These are phyloP conservation scores for Xylaria multiplex DNA, from an alignment of 2,329 filamentous ascomycete genomes.

Conservation along the genomic window DNA sequence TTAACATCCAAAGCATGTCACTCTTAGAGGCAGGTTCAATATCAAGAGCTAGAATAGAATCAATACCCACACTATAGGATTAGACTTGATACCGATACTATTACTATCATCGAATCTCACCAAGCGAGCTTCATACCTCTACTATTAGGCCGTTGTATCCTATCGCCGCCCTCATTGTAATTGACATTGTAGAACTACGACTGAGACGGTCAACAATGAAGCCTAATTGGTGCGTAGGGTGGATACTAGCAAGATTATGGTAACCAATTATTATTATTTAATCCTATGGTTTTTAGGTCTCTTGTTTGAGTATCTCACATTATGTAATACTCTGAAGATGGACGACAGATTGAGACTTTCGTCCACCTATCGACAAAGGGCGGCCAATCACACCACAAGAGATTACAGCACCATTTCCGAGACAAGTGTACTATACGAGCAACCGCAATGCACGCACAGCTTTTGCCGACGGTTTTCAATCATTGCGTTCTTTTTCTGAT, in stretches of 20 bases:
- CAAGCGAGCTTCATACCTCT: background rate
- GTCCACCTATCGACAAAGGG: background rate
- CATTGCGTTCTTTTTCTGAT: too few species aligned
- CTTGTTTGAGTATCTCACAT: background rate
- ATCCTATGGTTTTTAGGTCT: background rate
- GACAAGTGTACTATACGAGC: background rate
- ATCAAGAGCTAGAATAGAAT: background rate
- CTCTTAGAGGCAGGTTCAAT: background rate
- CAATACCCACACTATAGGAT: background rate
- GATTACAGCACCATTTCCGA: too few species aligned
- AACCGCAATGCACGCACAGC: background rate
- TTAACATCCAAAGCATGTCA: background rate
- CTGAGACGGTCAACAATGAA: background rate
- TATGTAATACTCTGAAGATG: background rate
- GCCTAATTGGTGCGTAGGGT: background rate
- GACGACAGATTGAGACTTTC: background rate
- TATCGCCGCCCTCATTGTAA: too few species aligned
- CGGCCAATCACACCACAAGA: background rate
- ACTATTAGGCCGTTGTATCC: background rate
- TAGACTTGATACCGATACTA: background rate
- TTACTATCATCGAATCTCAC: background rate
- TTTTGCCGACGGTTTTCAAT: background rate
- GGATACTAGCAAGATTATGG: background rate
- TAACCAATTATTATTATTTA: background rate
- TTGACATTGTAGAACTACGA: background rate